phyloP scores from a whole-genome alignment of 192 early-diverging fungal species.

The Coemansia sp. region DNA sequence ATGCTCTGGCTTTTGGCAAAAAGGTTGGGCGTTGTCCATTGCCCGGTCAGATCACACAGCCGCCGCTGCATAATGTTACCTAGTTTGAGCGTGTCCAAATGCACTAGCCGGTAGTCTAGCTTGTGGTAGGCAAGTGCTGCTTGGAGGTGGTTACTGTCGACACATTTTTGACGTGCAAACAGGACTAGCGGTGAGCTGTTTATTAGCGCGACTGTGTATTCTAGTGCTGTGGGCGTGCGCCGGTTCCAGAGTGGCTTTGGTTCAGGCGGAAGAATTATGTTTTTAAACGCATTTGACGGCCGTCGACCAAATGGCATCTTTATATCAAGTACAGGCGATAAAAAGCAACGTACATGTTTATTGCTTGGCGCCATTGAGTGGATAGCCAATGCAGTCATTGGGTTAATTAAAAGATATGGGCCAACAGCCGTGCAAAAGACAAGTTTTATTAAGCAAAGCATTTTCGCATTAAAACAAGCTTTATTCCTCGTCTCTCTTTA shows the following conservation, averaged over 20 bases:
- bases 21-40: constrained; percentile 44
- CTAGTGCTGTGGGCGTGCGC: constrained; percentile 30
- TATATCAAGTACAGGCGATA: neutral
- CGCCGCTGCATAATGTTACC: constrained; percentile 39
- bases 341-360: no score
- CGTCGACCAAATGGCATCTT: constrained; percentile 17
- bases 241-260: constrained; percentile 28
- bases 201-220: constrained; percentile 27
- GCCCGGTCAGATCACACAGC: constrained; percentile 38
- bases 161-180: constrained; percentile 32
- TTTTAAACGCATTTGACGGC: constrained; percentile 35
- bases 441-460: no score
- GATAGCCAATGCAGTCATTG: no score
- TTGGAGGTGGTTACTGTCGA: constrained; percentile 17
- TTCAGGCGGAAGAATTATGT: constrained; percentile 26
- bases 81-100: constrained; percentile 23
- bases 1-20: constrained; percentile 47
- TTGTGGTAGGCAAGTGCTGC: constrained; percentile 3
- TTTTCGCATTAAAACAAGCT: neutral
- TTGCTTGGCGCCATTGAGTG: no score
- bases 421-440: no score
- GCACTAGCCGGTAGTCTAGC: constrained; percentile 21
- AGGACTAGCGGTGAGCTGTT: constrained; percentile 39
- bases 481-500: neutral
- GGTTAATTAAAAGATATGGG: no score